Base-by-base conservation (phyloP, 1,139 yeast species). In the Diutina neorugosa region DNA sequence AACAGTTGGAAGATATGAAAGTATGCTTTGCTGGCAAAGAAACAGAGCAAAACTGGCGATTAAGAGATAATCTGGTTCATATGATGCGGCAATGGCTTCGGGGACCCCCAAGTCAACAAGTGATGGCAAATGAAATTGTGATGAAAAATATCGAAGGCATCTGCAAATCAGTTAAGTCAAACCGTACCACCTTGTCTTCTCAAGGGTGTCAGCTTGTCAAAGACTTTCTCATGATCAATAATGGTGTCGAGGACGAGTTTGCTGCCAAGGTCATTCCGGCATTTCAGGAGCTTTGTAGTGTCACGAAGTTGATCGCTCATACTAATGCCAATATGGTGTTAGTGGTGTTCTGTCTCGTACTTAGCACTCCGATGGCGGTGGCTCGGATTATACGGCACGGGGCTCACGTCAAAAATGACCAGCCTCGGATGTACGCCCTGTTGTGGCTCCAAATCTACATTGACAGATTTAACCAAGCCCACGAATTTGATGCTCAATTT, bases 11-110 rank as follows among this genome's bases (percentile, higher is more conserved):
- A 12, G 62, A 61, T 1, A 56, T 68, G 43, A 25, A 56, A 1
- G 65, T 69, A 1, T 65, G 66, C 16, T 88, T 93, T 62, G 77
- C 75, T n/a, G 84, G 83, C 1, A 89, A 84, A 61, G 98, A 94
- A 65, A 85, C 96, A 0, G 98, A 94, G 63, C 76, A 76, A 56
- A 93, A 93, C 63, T 93, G 99, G 99, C 69, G 74, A 25, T 61
- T 64, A 1, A 75, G 99, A 61, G 97, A 91, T 60, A 76, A 76
- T 54, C 71, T 70, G 54, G 76, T 90, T 2, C 61, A 77, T 1
- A 75, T 73, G 53, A 63, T 89, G 44, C 73, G 97, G 54, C 71
- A 77, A 1, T 62, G 86, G 2, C 59, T 88, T 2, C 69, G 90
- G 12, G 16, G 25, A n/a, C 48, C 34, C 5, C 2, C 18, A 5